Evolutionary conservation across 441 rosid species (phyloP).

Genomic region (Theobroma grandiflorum): DNA sequence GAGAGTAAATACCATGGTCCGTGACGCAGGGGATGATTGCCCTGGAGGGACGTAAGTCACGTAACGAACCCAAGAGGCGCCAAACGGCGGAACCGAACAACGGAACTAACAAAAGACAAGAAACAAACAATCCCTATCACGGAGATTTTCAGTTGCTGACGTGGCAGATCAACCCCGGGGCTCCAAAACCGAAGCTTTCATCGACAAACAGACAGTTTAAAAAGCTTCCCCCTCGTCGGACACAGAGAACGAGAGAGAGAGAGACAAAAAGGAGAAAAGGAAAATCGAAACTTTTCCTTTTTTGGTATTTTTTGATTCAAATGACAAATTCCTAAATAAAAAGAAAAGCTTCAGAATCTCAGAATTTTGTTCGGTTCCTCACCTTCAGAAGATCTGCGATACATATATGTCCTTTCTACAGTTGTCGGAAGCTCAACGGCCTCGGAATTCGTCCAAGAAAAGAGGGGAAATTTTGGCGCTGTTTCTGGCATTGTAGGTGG

Average conservation of each 20-base stretch:
- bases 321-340: background rate
- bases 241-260: background rate
- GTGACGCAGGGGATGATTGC: background rate
- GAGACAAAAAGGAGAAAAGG: background rate
- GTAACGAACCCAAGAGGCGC: background rate
- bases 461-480: background rate
- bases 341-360: background rate
- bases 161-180: conserved; percentile 16
- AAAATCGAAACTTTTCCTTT: background rate
- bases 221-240: background rate
- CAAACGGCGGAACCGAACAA: background rate
- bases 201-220: conserved; percentile 11
- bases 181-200: background rate
- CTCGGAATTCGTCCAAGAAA: background rate
- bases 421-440: background rate
- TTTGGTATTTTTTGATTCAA: background rate
- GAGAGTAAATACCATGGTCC: background rate
- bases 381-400: background rate
- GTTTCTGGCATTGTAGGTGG: background rate
- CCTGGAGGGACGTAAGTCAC: background rate
- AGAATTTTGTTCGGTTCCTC: background rate
- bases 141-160: conserved; percentile 27
- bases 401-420: background rate
- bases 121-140: conserved; percentile 19
- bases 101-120: background rate